Base-by-base conservation (phyloP, 2,329 filamentous ascomycete genomes). In the Claviceps paspali region DNA sequence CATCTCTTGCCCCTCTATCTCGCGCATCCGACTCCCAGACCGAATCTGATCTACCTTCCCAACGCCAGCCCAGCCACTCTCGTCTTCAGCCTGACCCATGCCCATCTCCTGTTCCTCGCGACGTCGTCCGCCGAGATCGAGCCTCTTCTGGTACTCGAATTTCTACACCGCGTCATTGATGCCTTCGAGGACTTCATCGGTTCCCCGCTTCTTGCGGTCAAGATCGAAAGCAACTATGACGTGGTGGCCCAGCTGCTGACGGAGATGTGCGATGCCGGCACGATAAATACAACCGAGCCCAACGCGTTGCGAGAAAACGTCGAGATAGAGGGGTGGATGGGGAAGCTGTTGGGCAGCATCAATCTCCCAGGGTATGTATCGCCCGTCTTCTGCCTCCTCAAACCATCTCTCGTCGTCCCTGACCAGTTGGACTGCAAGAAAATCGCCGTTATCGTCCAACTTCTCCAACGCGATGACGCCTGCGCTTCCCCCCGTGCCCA, bases 191-290 rank as follows among this genome's bases (percentile, higher is more conserved):
- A 95, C 53, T 96, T 95, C 54, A 68, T 98, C 6, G 87, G 88
- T 41, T 78, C 84, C 32, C 91, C 91, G 11, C 62, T 98, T 34
- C 65, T 95, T 40, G 79, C 86, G 15, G 73, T 72, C 53, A 94
- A 91, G 64, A 80, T 98, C 45, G 86, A 95, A 59, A 72, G 68
- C 47, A 86, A 76, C 58, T 96, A 96, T 60, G 84, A 96, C 73
- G 79, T 96, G 21, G 82, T 92, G 24, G 87, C 87, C 14, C 91
- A 98, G 61, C 64, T 98, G 19, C 68, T 96, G 41, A 84, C 79
- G 43, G 91, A 98, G 61, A 93, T 98, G 82, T 95, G 91, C 55
- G 91, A 98, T 65, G 84, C 79, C 29, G 91, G 91, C 12, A 72
- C 78, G n/a, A 71, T 95, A 26, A 82, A 73, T 51, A 93, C 85